phyloP scores from a whole-genome alignment of 176 grass and related monocot species.

The Areca catechu region DNA sequence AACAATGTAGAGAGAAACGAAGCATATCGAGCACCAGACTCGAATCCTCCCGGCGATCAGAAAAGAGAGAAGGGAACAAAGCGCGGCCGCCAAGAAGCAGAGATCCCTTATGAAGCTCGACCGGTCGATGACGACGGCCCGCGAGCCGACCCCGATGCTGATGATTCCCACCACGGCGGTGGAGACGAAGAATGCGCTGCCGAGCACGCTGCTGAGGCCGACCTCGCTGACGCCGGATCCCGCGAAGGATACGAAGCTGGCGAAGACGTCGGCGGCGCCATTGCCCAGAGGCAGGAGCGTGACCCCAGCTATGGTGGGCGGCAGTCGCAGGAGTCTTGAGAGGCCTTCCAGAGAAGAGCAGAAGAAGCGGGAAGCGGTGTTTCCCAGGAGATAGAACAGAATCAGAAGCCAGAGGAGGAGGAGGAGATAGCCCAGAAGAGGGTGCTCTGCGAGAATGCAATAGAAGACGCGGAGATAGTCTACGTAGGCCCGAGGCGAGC shows the following conservation, averaged over 20 bases:
- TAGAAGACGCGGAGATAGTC: slow-evolving; percentile 70
- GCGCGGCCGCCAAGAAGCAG: slow-evolving; percentile 7
- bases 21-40: slow-evolving; percentile 3
- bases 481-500: slow-evolving; percentile 47
- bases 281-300: slow-evolving; percentile 80
- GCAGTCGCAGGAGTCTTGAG: slow-evolving; percentile 38
- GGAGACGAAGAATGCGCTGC: slow-evolving; percentile 13
- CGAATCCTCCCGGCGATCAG: neutral
- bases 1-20: slow-evolving; percentile 3
- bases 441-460: slow-evolving; percentile 23
- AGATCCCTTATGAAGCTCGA: slow-evolving; percentile 7
- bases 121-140: slow-evolving; percentile 1
- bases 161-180: slow-evolving; percentile 10
- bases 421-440: slow-evolving; percentile 30
- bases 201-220: slow-evolving; percentile 19
- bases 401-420: slow-evolving; percentile 43
- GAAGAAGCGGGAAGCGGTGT: slow-evolving; percentile 76
- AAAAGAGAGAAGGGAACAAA: neutral
- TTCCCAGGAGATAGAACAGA: slow-evolving; percentile 86
- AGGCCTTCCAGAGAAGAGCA: slow-evolving; percentile 52
- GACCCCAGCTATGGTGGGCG: slow-evolving; percentile 58
- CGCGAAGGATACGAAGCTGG: slow-evolving; percentile 64
- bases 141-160: neutral
- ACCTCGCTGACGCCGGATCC: slow-evolving; percentile 15
- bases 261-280: slow-evolving; percentile 76